Base-by-base conservation (phyloP, 2,329 filamentous ascomycete genomes). In the Scopulariopsis brevicaulis region DNA sequence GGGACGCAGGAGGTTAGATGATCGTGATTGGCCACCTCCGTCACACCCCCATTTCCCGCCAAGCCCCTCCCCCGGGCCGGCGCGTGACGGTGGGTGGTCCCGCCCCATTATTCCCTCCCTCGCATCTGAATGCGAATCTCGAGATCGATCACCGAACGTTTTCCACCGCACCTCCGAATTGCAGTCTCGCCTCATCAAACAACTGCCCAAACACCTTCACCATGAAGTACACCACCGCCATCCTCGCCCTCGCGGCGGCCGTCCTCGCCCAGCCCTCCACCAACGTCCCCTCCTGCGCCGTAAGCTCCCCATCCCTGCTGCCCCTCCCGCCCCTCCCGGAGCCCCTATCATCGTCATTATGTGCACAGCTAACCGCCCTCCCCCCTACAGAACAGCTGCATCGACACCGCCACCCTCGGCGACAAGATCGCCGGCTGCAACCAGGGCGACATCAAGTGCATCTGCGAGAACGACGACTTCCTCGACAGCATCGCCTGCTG, bases 401-500 rank as follows among this genome's bases (percentile, higher is more conserved):
- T 73, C 40, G 63, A 59, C 60, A 57, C 69, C 54, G 71, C 65
- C 65, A 70, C 69, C 28, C 64, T 61, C 25, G 69, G 69, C 51
- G 62, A 57, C 22, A 62, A 62, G 46, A 71, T 76, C 57, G 72
- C 66, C 55, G 72, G 69, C 62, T 76, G 74, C 65, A 64, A 63
- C 32, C 60, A 65, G 52, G 62, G 72, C 63, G 71, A 75, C 66
- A 65, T 73, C 59, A 64, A 62, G 57, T 76, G 74, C 65, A 68
- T 76, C 64, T 76, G 74, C 69, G 34, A 25, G 50, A 65, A 63
- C 64, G 74, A 74, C 68, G 58, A 67, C 51, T 75, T 76, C 68
- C 66, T 76, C 58, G 61, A 64, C 61, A 63, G 62, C 61, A 73
- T 76, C 54, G 71, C 73, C 56, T 76, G 74, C 69, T 76, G 74